These are phyloP conservation scores for Fusarium nisikadoi DNA, from an alignment of 2,329 filamentous ascomycete species.

Conservation along the genomic window DNA sequence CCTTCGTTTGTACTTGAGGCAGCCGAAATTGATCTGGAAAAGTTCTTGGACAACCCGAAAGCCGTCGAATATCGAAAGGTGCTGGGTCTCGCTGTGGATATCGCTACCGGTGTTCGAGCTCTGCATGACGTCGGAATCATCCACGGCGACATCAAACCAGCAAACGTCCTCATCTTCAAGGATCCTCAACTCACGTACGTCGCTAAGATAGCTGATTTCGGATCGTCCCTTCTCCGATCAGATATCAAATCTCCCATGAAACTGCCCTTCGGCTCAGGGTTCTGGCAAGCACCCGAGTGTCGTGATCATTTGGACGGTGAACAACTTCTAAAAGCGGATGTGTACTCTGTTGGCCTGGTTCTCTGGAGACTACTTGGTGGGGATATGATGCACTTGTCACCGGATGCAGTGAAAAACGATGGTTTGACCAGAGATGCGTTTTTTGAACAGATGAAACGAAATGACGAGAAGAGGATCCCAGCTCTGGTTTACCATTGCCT, in stretches of 20 bases:
- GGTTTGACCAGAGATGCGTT: neutral
- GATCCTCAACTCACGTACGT: fast-evolving
- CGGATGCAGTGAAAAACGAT: neutral
- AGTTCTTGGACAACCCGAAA: neutral
- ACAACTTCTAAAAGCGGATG: neutral
- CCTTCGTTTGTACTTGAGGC: neutral
- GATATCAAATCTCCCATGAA: neutral
- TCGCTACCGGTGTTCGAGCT: fast-evolving
- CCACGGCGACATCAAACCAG: neutral
- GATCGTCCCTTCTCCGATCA: neutral
- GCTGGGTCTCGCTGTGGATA: neutral
- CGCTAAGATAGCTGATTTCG: neutral
- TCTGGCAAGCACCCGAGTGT: neutral
- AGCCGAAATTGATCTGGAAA: neutral
- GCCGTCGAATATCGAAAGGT: neutral
- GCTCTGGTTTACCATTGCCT: neutral
- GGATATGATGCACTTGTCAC: neutral
- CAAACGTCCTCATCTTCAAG: neutral
- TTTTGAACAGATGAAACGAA: neutral
- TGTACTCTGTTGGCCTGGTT: neutral
- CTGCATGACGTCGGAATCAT: neutral
- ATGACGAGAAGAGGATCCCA: neutral
- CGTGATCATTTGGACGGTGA: neutral
- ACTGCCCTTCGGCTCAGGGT: neutral
- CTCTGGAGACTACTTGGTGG: neutral